phyloP scores from a whole-genome alignment of 352 stramenopile genomes.

The Globisporangium perplexum region DNA sequence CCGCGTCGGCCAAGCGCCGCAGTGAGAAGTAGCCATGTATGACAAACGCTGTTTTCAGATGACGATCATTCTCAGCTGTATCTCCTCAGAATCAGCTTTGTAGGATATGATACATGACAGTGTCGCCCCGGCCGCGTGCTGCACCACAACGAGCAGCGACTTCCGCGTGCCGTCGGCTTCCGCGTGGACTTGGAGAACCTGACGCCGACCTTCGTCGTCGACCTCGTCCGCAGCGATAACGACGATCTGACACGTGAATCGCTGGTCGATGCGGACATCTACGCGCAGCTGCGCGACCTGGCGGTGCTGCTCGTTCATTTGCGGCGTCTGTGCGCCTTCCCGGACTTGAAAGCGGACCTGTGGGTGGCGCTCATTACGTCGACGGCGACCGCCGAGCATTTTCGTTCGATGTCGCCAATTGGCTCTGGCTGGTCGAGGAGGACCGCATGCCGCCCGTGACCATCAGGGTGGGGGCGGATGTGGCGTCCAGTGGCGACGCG shows the following conservation, averaged over 20 bases:
- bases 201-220: no score
- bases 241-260: no score
- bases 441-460: neutral
- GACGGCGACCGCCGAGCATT: no score
- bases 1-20: slow-evolving; percentile 44
- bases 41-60: no score
- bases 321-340: neutral
- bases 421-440: neutral
- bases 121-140: no score
- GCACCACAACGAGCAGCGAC: no score
- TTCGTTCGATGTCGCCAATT: neutral
- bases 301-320: neutral
- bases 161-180: no score
- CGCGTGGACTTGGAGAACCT: no score
- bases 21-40: slow-evolving; percentile 45
- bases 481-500: neutral
- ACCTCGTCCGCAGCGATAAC: no score
- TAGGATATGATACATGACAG: no score
- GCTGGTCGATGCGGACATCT: neutral
- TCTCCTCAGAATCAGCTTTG: no score
- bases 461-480: neutral
- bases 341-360: neutral
- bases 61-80: no score
- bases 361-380: neutral
- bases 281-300: neutral